Evolutionary conservation across 805 yeast genomes (phyloP).

Genomic region (Starmerella floricola): DNA sequence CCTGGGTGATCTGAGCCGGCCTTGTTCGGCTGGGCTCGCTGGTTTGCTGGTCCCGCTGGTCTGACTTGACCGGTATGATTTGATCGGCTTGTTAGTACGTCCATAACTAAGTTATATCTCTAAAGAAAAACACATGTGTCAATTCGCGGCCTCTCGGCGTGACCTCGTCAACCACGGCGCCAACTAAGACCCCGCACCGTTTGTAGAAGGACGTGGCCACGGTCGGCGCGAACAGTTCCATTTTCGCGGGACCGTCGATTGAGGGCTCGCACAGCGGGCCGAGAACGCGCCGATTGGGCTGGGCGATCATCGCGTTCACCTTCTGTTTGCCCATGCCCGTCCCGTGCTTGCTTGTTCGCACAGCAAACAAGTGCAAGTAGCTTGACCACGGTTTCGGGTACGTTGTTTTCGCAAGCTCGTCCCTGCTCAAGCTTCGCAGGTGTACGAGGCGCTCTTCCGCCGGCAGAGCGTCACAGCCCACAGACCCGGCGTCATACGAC

Average conservation of each 20-base stretch:
- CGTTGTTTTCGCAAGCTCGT: slow-evolving; percentile 1
- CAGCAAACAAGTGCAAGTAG: slow-evolving; percentile 7
- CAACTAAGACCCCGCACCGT: slow-evolving; percentile 13
- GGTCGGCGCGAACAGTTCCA: slow-evolving; percentile 18
- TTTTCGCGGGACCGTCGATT: slow-evolving; percentile 15
- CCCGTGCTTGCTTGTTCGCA: slow-evolving; percentile 9
- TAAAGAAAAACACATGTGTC: slow-evolving; percentile 12
- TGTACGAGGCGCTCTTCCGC: slow-evolving; percentile 5
- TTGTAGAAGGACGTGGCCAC: slow-evolving; percentile 12
- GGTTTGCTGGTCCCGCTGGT: too few species aligned
- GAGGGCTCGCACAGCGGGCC: slow-evolving; percentile 7
- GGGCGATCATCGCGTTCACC: slow-evolving; percentile 6
- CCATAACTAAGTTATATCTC: slow-evolving; percentile 7
- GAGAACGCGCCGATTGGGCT: background rate
- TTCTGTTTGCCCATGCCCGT: slow-evolving; percentile 11
- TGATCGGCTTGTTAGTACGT: too few species aligned
- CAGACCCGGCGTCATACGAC: slow-evolving; percentile 8
- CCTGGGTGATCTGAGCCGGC: too few species aligned
- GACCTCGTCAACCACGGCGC: background rate
- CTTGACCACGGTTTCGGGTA: slow-evolving; percentile 9
- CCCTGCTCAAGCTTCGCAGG: slow-evolving; percentile 6
- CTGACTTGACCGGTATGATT: too few species aligned
- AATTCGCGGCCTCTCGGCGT: slow-evolving; percentile 10
- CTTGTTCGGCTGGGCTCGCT: too few species aligned
- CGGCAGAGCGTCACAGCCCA: background rate